Conservation (phyloP, 2,329 filamentous ascomycete genomes). For the Trichoderma semiorbis region DNA sequence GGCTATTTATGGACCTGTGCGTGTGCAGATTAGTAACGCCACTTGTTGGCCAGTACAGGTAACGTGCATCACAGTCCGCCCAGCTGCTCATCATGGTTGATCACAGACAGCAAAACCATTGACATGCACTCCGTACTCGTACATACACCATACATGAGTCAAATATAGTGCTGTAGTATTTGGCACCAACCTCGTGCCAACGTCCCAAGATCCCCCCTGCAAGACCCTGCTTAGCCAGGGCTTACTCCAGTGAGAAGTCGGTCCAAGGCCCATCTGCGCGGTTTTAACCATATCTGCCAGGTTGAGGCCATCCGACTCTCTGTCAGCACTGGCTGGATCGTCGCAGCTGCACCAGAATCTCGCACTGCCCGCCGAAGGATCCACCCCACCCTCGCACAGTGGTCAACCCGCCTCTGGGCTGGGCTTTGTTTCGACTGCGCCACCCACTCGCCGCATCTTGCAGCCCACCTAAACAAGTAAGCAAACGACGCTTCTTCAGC, state of each 20-base stretch:
- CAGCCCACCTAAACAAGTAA: slow-evolving; percentile 2
- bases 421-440: slow-evolving; percentile 7
- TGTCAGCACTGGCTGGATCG: slow-evolving; percentile 1
- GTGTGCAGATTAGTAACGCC: neutral
- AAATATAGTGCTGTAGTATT: neutral
- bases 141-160: neutral
- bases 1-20: slow-evolving; percentile 8
- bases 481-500: slow-evolving; percentile 9
- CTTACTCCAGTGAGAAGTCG: neutral
- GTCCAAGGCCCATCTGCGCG: neutral
- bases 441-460: slow-evolving; percentile 15
- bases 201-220: neutral
- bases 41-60: neutral
- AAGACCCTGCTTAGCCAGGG: neutral
- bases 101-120: neutral
- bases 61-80: neutral
- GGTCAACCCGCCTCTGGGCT: neutral
- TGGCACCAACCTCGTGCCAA: neutral
- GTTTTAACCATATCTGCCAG: neutral
- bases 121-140: neutral
- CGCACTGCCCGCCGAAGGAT: slow-evolving; percentile 7
- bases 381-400: slow-evolving; percentile 2
- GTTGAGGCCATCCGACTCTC: neutral
- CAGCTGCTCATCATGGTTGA: neutral
- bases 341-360: neutral